Evolutionary conservation across 2,329 filamentous ascomycete genomes (phyloP).

Genomic region (Aspergillus quadrilineatus): DNA sequence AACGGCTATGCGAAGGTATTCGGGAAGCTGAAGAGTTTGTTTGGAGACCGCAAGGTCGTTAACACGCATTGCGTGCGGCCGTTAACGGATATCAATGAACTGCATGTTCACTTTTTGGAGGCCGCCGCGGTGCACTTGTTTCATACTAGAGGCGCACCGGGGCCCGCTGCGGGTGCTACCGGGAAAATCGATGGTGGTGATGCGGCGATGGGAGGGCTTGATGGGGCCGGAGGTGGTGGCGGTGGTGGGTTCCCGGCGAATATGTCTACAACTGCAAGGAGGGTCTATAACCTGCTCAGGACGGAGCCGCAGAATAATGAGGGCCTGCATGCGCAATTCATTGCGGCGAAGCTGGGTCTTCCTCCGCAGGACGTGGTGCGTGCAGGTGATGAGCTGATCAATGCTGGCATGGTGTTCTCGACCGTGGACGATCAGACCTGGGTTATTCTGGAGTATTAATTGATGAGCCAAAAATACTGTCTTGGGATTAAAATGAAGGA

Average conservation of each 20-base stretch:
- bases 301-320: slow-evolving; percentile 71
- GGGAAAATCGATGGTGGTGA: slow-evolving; percentile 36
- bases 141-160: slow-evolving; percentile 68
- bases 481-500: no score
- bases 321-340: slow-evolving; percentile 76
- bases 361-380: slow-evolving; percentile 68
- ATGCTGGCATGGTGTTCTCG: slow-evolving; percentile 75
- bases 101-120: slow-evolving; percentile 89
- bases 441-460: slow-evolving; percentile 68
- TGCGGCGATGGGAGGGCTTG: slow-evolving; percentile 31
- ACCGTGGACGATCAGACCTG: slow-evolving; percentile 93
- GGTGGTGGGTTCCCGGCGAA: slow-evolving; percentile 25
- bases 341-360: slow-evolving; percentile 66
- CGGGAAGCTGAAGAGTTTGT: slow-evolving; percentile 73
- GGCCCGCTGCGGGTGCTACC: slow-evolving; percentile 49
- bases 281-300: slow-evolving; percentile 69
- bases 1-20: slow-evolving; percentile 83
- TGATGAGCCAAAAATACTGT: neutral
- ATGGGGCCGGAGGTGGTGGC: slow-evolving; percentile 24
- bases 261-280: slow-evolving; percentile 61
- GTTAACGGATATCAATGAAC: slow-evolving; percentile 83
- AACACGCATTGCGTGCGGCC: slow-evolving; percentile 77
- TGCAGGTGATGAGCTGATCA: slow-evolving; percentile 78
- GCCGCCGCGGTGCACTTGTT: slow-evolving; percentile 83
- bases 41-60: slow-evolving; percentile 80